Conservation (phyloP, 768 basidiomycete species). For the Erythrobasidium yunnanense region DNA sequence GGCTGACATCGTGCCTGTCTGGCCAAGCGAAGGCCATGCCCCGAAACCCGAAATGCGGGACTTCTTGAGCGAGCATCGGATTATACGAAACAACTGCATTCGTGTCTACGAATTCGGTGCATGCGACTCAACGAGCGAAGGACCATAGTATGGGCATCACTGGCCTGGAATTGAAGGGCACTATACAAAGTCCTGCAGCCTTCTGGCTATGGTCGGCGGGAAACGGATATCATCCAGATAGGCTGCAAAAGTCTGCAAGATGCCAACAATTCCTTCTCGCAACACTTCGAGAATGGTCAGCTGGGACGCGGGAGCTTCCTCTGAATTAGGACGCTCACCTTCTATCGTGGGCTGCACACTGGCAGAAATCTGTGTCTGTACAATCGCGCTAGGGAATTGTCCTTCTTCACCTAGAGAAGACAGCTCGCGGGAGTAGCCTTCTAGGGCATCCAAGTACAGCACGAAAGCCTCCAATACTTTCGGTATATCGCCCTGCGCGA, state of each 20-base stretch:
- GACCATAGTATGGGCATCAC: too few species aligned
- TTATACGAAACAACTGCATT: neutral
- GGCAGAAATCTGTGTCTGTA: neutral
- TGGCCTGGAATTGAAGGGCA: too few species aligned
- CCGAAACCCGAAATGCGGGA: slow-evolving; percentile 5
- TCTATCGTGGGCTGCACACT: slow-evolving; percentile 4
- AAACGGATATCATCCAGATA: slow-evolving; percentile 20
- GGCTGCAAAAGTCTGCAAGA: slow-evolving; percentile 15
- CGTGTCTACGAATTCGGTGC: slow-evolving; percentile 5
- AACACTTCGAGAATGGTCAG: neutral
- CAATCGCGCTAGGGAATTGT: neutral
- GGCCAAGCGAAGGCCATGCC: neutral
- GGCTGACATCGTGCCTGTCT: neutral
- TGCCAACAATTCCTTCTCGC: slow-evolving; percentile 21
- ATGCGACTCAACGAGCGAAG: too few species aligned
- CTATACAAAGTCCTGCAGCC: slow-evolving; percentile 16
- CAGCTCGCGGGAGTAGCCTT: slow-evolving; percentile 55
- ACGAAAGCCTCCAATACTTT: slow-evolving; percentile 66
- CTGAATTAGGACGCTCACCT: neutral
- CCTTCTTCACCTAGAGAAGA: slow-evolving; percentile 36
- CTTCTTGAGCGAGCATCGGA: neutral
- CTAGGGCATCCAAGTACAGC: slow-evolving; percentile 56
- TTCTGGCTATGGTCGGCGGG: neutral
- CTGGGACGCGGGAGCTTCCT: neutral
- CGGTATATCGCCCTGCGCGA: slow-evolving; percentile 74